Evolutionary conservation across 306 rosid species (phyloP), one percentile per base, ranked within the genome.

Genomic region (Cicer cuneatum): DNA sequence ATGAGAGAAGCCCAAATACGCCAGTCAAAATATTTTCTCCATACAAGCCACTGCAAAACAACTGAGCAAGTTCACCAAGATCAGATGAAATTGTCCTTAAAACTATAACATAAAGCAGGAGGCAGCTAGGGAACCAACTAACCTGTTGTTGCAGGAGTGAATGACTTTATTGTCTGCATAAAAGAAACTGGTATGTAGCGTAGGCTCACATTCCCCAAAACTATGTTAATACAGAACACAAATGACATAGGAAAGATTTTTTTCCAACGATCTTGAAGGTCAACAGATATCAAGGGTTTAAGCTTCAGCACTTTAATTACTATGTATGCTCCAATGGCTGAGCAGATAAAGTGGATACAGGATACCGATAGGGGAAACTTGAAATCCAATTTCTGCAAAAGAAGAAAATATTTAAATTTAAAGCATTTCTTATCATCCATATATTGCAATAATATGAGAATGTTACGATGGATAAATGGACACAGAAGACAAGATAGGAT

Each of bases 111-210:
- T 64, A 49, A 19, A 24, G 45, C 61, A 58, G 1, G 66, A 4
- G 53, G 51, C 1, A 33, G 29, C 15, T 63, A 47, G 10, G 70
- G 47, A 56, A 79, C 69, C 67, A 59, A 54, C 19, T 71, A 45
- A 69, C 98, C 97, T 57, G 98, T 93, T 53, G 98, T 93, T 33
- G 98, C 98, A 42, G 98, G 98, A 62, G 98, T 93, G 85, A 93
- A 93, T 7, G 98, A 93, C 83, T 93, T 93, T 7, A 93, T 93
- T 47, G 98, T 93, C 87, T 93, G 98, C 98, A 93, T 93, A 78
- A 93, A 93, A 60, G 98, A 93, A 80, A 93, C 98, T 11, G 98
- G 98, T 77, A 93, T 93, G 87, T 93, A 93, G 54, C 98, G 88
- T 40, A 93, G 66, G 88, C 98, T 93, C 74, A 93, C 97, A 80